Evolutionary conservation across 2,329 filamentous ascomycete species (phyloP), one percentile per base, ranked within the genome.

Genomic region (Colletotrichum salicis): DNA sequence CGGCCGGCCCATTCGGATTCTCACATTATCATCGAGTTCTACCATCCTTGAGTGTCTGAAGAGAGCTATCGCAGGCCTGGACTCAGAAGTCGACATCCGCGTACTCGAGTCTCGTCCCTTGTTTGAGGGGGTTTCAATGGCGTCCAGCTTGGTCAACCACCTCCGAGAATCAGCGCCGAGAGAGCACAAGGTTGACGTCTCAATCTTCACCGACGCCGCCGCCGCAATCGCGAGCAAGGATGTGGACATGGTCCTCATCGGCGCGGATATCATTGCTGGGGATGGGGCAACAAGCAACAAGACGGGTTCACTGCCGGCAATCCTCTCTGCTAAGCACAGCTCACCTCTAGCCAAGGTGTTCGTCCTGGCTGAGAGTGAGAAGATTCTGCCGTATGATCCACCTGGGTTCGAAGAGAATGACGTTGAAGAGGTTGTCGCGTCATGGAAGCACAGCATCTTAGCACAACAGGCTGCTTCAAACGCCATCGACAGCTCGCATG

Each of bases 41-140:
- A 92, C 91, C 0, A 88, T 92, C 70, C 81, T 80, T 3, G 78
- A 82, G 19, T 84, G 83, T 61, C 82, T 93, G 12, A 75, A 84
- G 1, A 80, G 84, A 33, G 79, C 83, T 2, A 79, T 86, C 12
- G 74, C 76, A 0, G 74, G 75, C 1, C 77, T 82, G 3, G 78
- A 76, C 1, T 77, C 85, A 8, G 75, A 72, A 0, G 76, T 92
- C 10, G 85, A 91, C 61, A 78, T 93, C 22, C 86, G 86, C 5
- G 82, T 94, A 35, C 83, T 94, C 4, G 91, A 93, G 78, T 93
- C 91, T 2, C 84, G 91, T 0, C 92, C 92, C 0, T 83, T 90
- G 0, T 93, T 86, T 74, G 91, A 94, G 79, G 92, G 91, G 8
- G 88, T 88, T 5, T 86, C 83, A 10, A 84, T 91, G 63, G 89